These are phyloP conservation scores for Linnemannia zychae DNA, from an alignment of 192 early-diverging fungal species.

Conservation along the genomic window DNA sequence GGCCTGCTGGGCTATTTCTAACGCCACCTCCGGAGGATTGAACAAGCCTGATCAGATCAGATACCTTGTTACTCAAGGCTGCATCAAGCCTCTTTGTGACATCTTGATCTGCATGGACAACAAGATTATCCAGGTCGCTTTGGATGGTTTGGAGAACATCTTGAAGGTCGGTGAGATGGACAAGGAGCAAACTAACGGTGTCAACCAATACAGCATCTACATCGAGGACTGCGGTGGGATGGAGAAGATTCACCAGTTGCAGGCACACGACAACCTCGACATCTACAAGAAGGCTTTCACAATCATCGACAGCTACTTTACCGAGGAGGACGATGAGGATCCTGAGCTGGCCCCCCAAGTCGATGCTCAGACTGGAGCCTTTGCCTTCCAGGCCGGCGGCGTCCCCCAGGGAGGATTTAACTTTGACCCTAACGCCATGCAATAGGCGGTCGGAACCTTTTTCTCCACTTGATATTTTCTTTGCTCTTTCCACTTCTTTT, in stretches of 20 bases:
- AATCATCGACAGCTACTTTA: slow-evolving; percentile 98
- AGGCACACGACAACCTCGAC: slow-evolving; percentile 95
- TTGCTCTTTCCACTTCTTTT: not conserved
- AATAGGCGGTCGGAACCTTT: slow-evolving; percentile 14
- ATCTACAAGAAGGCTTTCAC: slow-evolving; percentile 97
- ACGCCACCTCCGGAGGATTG: slow-evolving; percentile 95
- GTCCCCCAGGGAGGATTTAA: slow-evolving; percentile 87
- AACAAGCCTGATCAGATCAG: slow-evolving; percentile 94
- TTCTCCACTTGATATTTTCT: not conserved
- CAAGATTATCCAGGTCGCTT: slow-evolving; percentile 97
- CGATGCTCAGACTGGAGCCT: slow-evolving; percentile 81
- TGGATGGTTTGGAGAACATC: slow-evolving; percentile 98
- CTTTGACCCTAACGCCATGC: slow-evolving; percentile 68
- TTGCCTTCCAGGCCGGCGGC: slow-evolving; percentile 79
- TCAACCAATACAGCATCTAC: slow-evolving; percentile 90
- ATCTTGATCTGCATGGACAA: slow-evolving; percentile 92
- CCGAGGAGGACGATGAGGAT: slow-evolving; percentile 87
- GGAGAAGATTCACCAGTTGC: slow-evolving; percentile 95
- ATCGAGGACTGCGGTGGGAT: slow-evolving; percentile 97
- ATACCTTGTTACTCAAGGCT: slow-evolving; percentile 92
- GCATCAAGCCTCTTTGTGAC: slow-evolving; percentile 96
- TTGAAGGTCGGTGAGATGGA: slow-evolving; percentile 96
- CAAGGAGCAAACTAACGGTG: slow-evolving; percentile 68
- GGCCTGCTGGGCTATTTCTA: slow-evolving; percentile 99
- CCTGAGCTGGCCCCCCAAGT: slow-evolving; percentile 79